Evolutionary conservation across 768 basidiomycete species (phyloP).

Genomic region (Tylopilus rubrobrunneus): DNA sequence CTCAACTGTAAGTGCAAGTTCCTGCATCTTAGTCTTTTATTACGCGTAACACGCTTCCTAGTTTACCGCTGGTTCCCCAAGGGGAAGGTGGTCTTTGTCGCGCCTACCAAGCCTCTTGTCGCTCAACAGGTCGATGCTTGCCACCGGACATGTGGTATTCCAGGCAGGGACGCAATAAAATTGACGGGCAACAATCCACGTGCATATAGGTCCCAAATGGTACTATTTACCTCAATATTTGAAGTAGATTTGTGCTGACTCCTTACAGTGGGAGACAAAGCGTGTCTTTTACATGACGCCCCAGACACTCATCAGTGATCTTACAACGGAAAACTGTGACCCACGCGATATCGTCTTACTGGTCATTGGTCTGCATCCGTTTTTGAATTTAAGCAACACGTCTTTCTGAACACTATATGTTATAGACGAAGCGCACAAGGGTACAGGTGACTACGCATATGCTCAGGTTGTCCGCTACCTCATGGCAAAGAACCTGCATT

Average conservation of each 20-base stretch:
- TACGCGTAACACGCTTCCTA: no score
- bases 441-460: conserved; percentile 91
- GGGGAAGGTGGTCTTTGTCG: conserved; percentile 91
- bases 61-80: conserved; percentile 92
- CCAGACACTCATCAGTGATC: conserved; percentile 89
- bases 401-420: conserved; percentile 1
- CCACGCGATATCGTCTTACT: conserved; percentile 79
- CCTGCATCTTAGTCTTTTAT: neutral
- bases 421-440: conserved; percentile 92
- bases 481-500: conserved; percentile 93
- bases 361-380: conserved; percentile 67
- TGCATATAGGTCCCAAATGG: conserved; percentile 53
- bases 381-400: neutral
- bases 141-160: conserved; percentile 90
- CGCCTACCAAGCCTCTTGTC: conserved; percentile 94
- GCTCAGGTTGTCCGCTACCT: conserved; percentile 83
- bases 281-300: conserved; percentile 95
- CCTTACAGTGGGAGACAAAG: conserved; percentile 76
- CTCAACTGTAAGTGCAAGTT: conserved; percentile 68
- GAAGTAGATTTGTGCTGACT: neutral
- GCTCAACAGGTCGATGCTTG: conserved; percentile 94
- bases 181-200: conserved; percentile 73
- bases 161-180: conserved; percentile 79
- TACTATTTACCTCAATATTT: conserved; percentile 26
- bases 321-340: conserved; percentile 70